Evolutionary conservation across 495 filamentous ascomycete genomes (phyloP).

Genomic region (Annulohypoxylon maeteangense): DNA sequence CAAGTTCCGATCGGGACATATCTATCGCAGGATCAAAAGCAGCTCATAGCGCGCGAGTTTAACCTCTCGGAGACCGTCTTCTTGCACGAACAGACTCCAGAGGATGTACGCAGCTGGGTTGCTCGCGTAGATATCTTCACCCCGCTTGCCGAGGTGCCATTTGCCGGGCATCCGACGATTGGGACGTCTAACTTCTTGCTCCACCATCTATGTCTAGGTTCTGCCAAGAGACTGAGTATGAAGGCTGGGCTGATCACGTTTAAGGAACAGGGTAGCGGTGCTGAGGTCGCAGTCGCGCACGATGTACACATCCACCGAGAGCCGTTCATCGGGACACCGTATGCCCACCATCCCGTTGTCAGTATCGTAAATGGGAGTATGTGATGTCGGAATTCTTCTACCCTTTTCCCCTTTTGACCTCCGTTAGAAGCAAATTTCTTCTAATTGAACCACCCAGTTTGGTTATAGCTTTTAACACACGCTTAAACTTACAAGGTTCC

Average conservation of each 20-base stretch:
- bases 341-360: slow-evolving; percentile 52
- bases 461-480: too few species aligned
- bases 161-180: slow-evolving; percentile 81
- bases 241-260: slow-evolving; percentile 65
- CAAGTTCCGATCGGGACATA: slow-evolving; percentile 52
- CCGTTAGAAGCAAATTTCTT: background rate
- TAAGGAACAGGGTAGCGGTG: slow-evolving; percentile 30
- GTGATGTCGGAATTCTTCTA: background rate
- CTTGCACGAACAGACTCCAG: slow-evolving; percentile 60
- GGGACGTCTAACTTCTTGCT: slow-evolving; percentile 67
- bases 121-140: slow-evolving; percentile 77
- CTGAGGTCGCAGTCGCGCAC: slow-evolving; percentile 68
- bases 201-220: slow-evolving; percentile 46
- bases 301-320: slow-evolving; percentile 68
- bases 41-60: slow-evolving; percentile 76
- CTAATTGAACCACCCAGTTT: too few species aligned
- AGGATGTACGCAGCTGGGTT: slow-evolving; percentile 18
- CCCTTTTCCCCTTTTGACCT: background rate
- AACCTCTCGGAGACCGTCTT: slow-evolving; percentile 86
- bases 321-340: slow-evolving; percentile 27
- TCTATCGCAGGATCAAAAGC: slow-evolving; percentile 65
- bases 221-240: slow-evolving; percentile 58
- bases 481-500: too few species aligned
- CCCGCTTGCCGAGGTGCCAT: slow-evolving; percentile 67
- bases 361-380: slow-evolving; percentile 71